A percentile compares a stretch with the other conserved stretches of the same genome.
Evolutionary conservation across 1,139 yeast species (phyloP).

Genomic region (Geotrichum candidum): DNA sequence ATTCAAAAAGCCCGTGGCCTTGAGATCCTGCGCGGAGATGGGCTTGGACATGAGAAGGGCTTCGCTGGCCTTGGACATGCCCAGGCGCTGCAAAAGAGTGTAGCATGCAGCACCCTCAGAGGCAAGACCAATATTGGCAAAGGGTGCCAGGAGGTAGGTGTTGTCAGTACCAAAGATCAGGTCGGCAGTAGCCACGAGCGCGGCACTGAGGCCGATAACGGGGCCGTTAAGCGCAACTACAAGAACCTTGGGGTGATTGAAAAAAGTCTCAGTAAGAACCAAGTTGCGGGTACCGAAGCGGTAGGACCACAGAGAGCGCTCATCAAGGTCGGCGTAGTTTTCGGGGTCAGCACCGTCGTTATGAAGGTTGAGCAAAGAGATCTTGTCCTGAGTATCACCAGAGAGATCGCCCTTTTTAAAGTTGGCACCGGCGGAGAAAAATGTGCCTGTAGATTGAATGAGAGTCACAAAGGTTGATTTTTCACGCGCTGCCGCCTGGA

Average conservation of each 20-base stretch:
- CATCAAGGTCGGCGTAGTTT: conserved; percentile 2
- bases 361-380: conserved; percentile 20
- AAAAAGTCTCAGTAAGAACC: conserved; percentile 61
- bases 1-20: conserved; percentile 56
- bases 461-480: conserved; percentile 61
- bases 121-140: conserved; percentile 76
- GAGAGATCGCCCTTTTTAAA: conserved; percentile 38
- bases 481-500: conserved; percentile 64
- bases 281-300: conserved; percentile 65
- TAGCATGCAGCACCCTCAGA: conserved; percentile 77
- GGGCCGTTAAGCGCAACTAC: conserved; percentile 83
- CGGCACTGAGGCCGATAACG: conserved; percentile 73
- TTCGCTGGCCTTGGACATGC: conserved; percentile 68
- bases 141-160: conserved; percentile 65
- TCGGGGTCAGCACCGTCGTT: conserved; percentile 16
- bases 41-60: conserved; percentile 68
- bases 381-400: conserved; percentile 27
- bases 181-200: conserved; percentile 70
- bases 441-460: conserved; percentile 66
- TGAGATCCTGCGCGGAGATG: conserved; percentile 54
- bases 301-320: conserved; percentile 39
- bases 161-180: conserved; percentile 64
- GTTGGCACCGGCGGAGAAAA: conserved; percentile 84
- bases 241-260: conserved; percentile 65
- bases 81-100: conserved; percentile 63